phyloP scores from a whole-genome alignment of 805 yeast genomes.

The Yarrowia sp. region DNA sequence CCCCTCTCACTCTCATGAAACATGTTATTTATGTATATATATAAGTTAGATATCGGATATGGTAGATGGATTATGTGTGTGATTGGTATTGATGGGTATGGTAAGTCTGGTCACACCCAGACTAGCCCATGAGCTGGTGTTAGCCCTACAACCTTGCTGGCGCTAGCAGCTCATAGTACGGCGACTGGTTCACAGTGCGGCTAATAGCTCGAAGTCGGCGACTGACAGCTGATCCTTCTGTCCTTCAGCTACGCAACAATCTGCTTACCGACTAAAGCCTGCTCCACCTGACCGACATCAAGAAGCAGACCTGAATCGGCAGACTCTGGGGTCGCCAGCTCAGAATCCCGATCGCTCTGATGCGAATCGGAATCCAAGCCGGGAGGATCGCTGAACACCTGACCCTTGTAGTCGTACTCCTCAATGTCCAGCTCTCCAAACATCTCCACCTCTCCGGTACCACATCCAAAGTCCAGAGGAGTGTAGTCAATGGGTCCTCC shows the following conservation, averaged over 20 bases:
- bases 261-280: constrained; percentile 18
- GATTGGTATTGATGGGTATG: neutral
- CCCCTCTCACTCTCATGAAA: neutral
- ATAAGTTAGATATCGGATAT: constrained; percentile 18
- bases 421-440: constrained; percentile 38
- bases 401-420: constrained; percentile 37
- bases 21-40: constrained; percentile 18
- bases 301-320: constrained; percentile 6
- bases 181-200: no score
- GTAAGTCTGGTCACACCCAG: no score
- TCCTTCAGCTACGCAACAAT: neutral
- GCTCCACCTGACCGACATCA: constrained; percentile 12
- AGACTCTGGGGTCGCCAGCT: constrained; percentile 21
- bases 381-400: constrained; percentile 11
- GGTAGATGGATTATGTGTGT: constrained; percentile 17
- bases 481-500: constrained; percentile 36
- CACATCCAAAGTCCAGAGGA: constrained; percentile 44
- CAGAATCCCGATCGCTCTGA: constrained; percentile 19
- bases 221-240: no score
- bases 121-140: no score
- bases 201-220: no score
- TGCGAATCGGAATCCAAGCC: constrained; percentile 12
- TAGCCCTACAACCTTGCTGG: no score
- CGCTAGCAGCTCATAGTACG: no score
- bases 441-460: constrained; percentile 44